Conservation (phyloP, 306 rosid genomes). For the Pyrus communis region DNA sequence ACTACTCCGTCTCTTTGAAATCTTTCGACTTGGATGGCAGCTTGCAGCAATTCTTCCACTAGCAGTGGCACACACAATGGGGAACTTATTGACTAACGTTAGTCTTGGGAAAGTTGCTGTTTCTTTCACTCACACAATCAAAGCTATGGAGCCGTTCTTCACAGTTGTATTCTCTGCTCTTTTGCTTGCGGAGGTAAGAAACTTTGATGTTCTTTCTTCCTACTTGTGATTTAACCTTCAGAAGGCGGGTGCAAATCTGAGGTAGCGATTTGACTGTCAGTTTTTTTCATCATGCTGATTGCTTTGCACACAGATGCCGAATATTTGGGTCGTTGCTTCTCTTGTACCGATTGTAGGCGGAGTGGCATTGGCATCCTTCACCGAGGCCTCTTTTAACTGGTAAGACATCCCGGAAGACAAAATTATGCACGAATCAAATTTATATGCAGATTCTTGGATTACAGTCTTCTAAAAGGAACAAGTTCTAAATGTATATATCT, state of each 20-base stretch:
- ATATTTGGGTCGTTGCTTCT: conserved; percentile 73
- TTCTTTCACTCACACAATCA: conserved; percentile 83
- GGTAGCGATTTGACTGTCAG: conserved; percentile 20
- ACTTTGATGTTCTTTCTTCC: neutral
- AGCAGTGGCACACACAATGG: conserved; percentile 63
- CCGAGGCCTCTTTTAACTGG: conserved; percentile 91
- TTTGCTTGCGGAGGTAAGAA: conserved; percentile 55
- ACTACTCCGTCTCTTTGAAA: too few species aligned
- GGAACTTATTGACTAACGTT: conserved; percentile 64
- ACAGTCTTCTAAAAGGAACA: too few species aligned
- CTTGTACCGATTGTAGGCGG: conserved; percentile 91
- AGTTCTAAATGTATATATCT: too few species aligned
- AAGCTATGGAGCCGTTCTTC: conserved; percentile 79
- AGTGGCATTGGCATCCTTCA: conserved; percentile 78
- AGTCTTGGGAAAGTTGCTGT: conserved; percentile 68
- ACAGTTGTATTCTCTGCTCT: conserved; percentile 55
- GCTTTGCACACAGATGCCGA: conserved; percentile 51
- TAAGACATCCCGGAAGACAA: conserved; percentile 17
- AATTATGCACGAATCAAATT: too few species aligned
- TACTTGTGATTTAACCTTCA: neutral
- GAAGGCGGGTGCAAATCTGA: neutral
- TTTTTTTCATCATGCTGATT: conserved; percentile 18
- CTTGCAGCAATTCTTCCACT: conserved; percentile 46
- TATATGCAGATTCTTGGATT: too few species aligned
- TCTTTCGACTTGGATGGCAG: conserved; percentile 14